Evolutionary conservation across 208 protist species (phyloP).

Genomic region (Borovskyia barvae): DNA sequence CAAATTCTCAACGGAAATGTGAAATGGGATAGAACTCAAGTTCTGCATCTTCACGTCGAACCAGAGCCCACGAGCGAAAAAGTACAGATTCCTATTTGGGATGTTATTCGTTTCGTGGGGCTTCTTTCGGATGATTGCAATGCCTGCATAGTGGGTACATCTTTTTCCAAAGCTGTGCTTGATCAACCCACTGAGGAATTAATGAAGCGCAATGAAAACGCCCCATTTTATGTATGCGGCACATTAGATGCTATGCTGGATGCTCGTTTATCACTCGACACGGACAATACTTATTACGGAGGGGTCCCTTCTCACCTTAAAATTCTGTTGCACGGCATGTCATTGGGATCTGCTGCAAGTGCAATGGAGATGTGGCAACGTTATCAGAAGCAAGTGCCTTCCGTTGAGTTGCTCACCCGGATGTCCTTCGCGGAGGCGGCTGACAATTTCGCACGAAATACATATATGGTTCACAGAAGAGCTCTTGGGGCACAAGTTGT

Average conservation of each 20-base stretch:
- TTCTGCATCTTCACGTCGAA: constrained; percentile 54
- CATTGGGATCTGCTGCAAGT: constrained; percentile 28
- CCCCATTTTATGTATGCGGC: constrained; percentile 54
- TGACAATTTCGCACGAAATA: constrained; percentile 48
- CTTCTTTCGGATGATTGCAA: constrained; percentile 53
- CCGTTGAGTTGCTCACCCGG: constrained; percentile 47
- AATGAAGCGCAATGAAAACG: constrained; percentile 21
- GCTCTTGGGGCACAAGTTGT: constrained; percentile 45
- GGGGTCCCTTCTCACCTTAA: constrained; percentile 45
- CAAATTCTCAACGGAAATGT: constrained; percentile 33
- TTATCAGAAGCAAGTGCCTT: constrained; percentile 19
- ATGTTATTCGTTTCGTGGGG: constrained; percentile 52
- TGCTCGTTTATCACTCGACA: constrained; percentile 34
- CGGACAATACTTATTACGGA: constrained; percentile 35
- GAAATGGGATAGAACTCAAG: constrained; percentile 47
- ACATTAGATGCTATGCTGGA: constrained; percentile 38
- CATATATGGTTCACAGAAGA: constrained; percentile 47
- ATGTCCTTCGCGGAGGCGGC: constrained; percentile 61
- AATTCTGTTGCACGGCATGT: constrained; percentile 14
- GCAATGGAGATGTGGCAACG: constrained; percentile 32
- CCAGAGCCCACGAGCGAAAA: constrained; percentile 3
- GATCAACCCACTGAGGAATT: constrained; percentile 24
- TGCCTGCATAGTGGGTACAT: constrained; percentile 52
- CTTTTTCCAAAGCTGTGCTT: constrained; percentile 29
- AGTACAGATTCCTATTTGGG: constrained; percentile 42